A percentile compares a stretch with the other conserved stretches of the same genome.
Conservation (phyloP, 495 filamentous ascomycete genomes). For the Tuber indicum region DNA sequence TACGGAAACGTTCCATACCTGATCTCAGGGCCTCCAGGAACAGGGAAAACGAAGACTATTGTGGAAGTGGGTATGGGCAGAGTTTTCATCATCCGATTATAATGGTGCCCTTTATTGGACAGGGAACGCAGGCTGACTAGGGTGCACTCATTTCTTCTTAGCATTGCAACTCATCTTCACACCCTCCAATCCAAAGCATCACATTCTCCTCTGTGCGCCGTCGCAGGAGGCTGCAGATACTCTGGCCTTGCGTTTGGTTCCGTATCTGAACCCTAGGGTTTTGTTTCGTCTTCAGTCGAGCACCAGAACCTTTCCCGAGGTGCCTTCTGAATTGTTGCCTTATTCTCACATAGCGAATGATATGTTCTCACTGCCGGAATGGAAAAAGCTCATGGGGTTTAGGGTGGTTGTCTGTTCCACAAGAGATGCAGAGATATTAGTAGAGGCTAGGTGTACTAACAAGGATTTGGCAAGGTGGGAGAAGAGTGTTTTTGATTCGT, state of each 20-base stretch:
- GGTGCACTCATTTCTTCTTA: constrained; percentile 24
- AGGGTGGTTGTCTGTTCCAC: constrained; percentile 51
- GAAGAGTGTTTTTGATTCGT: constrained; percentile 39
- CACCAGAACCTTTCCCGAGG: constrained; percentile 49
- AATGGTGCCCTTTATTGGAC: constrained; percentile 23
- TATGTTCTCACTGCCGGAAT: constrained; percentile 49
- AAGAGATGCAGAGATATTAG: constrained; percentile 49
- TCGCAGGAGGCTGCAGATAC: constrained; percentile 55
- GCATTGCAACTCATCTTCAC: constrained; percentile 40
- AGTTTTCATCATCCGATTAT: constrained; percentile 39
- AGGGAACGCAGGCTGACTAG: constrained; percentile 28
- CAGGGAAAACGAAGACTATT: constrained; percentile 54
- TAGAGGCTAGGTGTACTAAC: constrained; percentile 50
- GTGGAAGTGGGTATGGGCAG: constrained; percentile 46
- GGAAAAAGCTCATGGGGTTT: constrained; percentile 49
- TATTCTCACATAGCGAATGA: constrained; percentile 49
- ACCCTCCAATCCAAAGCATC: constrained; percentile 38
- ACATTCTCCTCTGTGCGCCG: constrained; percentile 53
- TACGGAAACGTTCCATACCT: constrained; percentile 51
- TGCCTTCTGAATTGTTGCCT: constrained; percentile 46
- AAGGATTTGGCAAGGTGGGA: constrained; percentile 45
- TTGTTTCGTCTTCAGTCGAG: constrained; percentile 50
- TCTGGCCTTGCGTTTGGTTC: constrained; percentile 47
- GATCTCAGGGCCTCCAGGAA: constrained; percentile 53
- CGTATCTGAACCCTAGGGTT: constrained; percentile 43